Base-by-base conservation (phyloP, 345 rosid genomes). In the Salix koriyanagi region DNA sequence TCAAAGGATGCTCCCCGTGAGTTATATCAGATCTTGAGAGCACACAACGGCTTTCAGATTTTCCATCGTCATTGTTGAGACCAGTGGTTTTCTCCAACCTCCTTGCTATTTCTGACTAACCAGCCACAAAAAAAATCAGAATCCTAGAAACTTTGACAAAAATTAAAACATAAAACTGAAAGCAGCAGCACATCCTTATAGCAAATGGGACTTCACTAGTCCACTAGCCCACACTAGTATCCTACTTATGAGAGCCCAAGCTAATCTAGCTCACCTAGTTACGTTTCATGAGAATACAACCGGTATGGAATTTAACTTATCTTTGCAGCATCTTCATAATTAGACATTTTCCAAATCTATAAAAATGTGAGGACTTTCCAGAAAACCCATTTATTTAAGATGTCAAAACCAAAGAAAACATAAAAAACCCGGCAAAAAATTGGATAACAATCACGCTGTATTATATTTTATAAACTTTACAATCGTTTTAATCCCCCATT, bases 1-100 rank as follows among this genome's bases (percentile, higher is more conserved):
- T 95, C 87, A 95, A 82, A 76, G 99, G 99, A 90, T 95, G 99
- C 80, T 95, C 99, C 68, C 89, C 99, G 67, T 85, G 93, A 85
- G 90, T 81, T 73, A 90, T 89, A 72, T 91, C 89, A 36, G 91
- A 90, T 85, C 97, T 90, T 64, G 91, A 90, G 34, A 95, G 98
- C 77, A 83, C 73, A 42, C 94, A 89, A 50, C 86, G 80, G 81
- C 80, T 76, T 83, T 88, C 94, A 73, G 77, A 41, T 80, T 83
- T 84, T 6, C 80, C 54, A 12, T 89, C 93, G 8, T 88, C 91
- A 71, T 74, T 80, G 42, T 80, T 90, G 68, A 52, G 64, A 52
- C 67, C 77, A 7, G 82, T 75, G 25, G 91, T 81, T 75, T 90
- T 87, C 73, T 93, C 94, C 90, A 91, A 72, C 87, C 86, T 93